Evolutionary conservation across 768 basidiomycete species (phyloP), one percentile per base, ranked within the genome.

Genomic region (Dictyophora rubrovolvata): DNA sequence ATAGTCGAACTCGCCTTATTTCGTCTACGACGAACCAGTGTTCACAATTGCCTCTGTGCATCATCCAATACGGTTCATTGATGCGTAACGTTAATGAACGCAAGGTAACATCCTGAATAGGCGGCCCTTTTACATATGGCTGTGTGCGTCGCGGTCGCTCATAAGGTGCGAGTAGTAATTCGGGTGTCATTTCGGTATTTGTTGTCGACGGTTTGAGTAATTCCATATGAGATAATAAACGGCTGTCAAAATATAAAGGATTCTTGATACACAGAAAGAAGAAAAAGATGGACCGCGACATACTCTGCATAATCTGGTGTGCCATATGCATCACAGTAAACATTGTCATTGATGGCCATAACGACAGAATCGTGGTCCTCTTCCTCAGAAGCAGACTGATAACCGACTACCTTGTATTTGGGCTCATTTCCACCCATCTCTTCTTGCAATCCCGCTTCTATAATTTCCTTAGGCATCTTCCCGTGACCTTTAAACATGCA

Each of bases 41-140:
- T 64, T 91, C 88, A 66, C 90, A 93, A 64, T 81, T 85, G 35
- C 89, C 90, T 56, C 79, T 78, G 65, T 93, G 90, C 17, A 91
- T 72, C 56, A 92, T 72, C 83, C 86, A 89, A 63, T 93, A 92
- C 0, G 91, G 91, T 65, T 86, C 77, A 63, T 87, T 79, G 37
- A 89, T 68, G 34, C 84, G 78, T 20, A 91, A 69, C 3, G 74
- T 70, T 21, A 92, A 76, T 1, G 81, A 77, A 1, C 73, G 69
- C 46, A 91, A 71, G 9, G 67, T 56, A 8, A 80, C 81, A 56
- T 82, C 74, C 55, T 72, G 66, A 66, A 85, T 73, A 3, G 77
- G 65, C 9, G 55, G 14, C 73, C 79, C 65, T 74, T 79, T 57
- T 60, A 69, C 17, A 77, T 69, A 21, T 49, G 55, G 48, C 50